These are phyloP conservation scores for Carpinus fangiana DNA, from an alignment of 306 rosid genomes.

Conservation along the genomic window DNA sequence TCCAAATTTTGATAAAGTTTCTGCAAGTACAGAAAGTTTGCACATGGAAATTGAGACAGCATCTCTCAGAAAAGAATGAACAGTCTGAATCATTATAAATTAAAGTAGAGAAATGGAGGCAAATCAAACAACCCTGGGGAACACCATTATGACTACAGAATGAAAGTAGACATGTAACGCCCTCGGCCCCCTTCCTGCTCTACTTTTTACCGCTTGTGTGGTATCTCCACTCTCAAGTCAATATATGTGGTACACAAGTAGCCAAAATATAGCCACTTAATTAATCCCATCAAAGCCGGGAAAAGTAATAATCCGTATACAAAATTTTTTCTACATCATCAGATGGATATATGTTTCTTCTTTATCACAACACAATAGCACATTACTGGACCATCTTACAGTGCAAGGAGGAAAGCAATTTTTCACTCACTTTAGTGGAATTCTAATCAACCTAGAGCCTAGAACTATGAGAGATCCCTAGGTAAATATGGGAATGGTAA, in stretches of 20 bases:
- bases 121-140: not conserved
- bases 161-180: not conserved
- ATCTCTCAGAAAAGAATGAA: not conserved
- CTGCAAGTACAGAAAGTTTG: slow-evolving; percentile 40
- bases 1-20: slow-evolving; percentile 78
- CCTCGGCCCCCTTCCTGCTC: not conserved
- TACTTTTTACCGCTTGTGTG: not conserved
- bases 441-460: not conserved
- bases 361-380: not conserved
- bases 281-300: not conserved
- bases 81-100: not conserved
- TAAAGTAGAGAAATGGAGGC: not conserved
- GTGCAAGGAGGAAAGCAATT: not conserved
- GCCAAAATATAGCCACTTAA: not conserved
- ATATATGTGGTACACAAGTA: not conserved
- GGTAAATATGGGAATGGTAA: not conserved
- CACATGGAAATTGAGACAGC: slow-evolving; percentile 9
- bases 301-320: not conserved
- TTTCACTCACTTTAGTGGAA: not conserved
- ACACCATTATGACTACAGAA: not conserved
- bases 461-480: not conserved
- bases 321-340: not conserved
- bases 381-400: not conserved
- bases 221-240: not conserved
- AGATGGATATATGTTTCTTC: not conserved